A percentile compares a stretch with the other conserved stretches of the same genome.
These are phyloP conservation scores for Pseudoperonospora humuli DNA, from an alignment of 352 stramenopile genomes.

Conservation along the genomic window DNA sequence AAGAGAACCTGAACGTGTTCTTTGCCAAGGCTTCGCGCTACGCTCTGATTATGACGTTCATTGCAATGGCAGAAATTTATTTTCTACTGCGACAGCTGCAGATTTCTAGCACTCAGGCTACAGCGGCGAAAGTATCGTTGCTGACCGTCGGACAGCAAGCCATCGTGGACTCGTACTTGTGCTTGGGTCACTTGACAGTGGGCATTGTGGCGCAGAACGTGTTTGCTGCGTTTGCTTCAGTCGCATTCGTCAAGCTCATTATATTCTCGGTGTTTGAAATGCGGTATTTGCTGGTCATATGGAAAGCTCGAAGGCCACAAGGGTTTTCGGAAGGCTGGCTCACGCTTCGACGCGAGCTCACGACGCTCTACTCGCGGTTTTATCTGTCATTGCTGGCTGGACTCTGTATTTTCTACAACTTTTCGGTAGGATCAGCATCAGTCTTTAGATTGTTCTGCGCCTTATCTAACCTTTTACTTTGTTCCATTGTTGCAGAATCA, in stretches of 20 bases:
- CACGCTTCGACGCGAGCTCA: constrained; percentile 88
- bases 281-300: constrained; percentile 97
- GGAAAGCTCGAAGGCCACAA: constrained; percentile 87
- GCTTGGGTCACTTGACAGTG: constrained; percentile 92
- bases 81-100: constrained; percentile 79
- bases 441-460: constrained; percentile 1
- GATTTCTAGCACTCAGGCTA: constrained; percentile 78
- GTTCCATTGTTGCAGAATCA: constrained; percentile 47
- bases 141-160: constrained; percentile 81
- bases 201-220: constrained; percentile 92
- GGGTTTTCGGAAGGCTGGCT: constrained; percentile 83
- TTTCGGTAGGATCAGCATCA: constrained; percentile 50
- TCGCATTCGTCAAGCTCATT: constrained; percentile 97
- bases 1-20: constrained; percentile 78
- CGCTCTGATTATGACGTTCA: constrained; percentile 79
- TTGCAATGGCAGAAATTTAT: constrained; percentile 83
- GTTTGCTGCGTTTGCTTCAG: constrained; percentile 92
- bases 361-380: constrained; percentile 93
- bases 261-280: constrained; percentile 99
- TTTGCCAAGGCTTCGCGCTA: constrained; percentile 75
- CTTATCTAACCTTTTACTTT: constrained; percentile 2
- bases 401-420: constrained; percentile 90
- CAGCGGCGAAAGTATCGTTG: constrained; percentile 72
- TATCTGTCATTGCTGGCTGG: constrained; percentile 89
- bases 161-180: constrained; percentile 92